A percentile compares a stretch with the other conserved stretches of the same genome.
Conservation (phyloP, 2,329 filamentous ascomycete genomes). For the Fusarium lateritium region DNA sequence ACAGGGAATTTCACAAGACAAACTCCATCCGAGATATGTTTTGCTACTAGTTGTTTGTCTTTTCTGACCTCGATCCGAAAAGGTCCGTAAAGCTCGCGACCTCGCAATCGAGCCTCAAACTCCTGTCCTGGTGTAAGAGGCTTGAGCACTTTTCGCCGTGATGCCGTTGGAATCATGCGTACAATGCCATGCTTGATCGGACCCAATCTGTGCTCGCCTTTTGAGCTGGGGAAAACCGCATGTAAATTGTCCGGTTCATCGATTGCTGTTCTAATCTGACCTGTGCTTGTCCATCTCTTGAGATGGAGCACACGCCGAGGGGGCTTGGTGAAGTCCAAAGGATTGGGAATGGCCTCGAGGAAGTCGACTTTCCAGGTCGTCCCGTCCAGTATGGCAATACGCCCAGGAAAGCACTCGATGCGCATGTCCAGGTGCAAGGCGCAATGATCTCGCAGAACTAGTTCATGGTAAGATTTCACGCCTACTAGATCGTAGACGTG, state of each 20-base stretch:
- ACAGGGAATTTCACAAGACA: neutral
- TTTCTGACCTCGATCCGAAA: neutral
- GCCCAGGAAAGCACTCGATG: constrained; percentile 4
- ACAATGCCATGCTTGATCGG: constrained; percentile 20
- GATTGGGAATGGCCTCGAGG: constrained; percentile 1
- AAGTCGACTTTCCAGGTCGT: constrained; percentile 1
- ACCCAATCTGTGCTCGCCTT: neutral
- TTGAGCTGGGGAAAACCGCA: neutral
- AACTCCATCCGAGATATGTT: neutral
- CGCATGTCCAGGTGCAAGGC: constrained; percentile 6
- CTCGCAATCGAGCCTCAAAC: constrained; percentile 1
- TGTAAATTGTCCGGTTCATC: constrained; percentile 1
- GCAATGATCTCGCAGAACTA: constrained; percentile 1
- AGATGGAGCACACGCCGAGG: neutral
- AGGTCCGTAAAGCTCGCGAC: neutral
- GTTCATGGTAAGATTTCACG: neutral
- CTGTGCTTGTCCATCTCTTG: neutral
- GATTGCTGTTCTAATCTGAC: rapidly evolving
- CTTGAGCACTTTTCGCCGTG: neutral
- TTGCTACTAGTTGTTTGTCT: neutral
- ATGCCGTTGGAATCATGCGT: constrained; percentile 9
- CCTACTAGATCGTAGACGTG: neutral
- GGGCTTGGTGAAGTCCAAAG: neutral
- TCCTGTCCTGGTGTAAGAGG: neutral
- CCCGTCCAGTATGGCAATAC: neutral